Base-by-base conservation (phyloP, 768 basidiomycete species). In the Serpula lacrymans region DNA sequence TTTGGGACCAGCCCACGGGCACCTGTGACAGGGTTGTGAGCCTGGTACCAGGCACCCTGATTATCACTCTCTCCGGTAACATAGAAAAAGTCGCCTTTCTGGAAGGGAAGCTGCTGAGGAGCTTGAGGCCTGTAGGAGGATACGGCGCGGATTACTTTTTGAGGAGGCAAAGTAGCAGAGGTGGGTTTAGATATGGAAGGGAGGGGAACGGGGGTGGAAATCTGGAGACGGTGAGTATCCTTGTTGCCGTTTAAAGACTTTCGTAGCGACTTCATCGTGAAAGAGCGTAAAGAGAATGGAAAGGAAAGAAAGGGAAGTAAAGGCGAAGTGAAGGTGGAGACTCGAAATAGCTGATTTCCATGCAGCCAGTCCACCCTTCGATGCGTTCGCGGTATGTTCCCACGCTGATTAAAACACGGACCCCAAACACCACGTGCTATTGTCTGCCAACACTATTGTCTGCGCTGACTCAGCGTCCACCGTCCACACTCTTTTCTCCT, bases 51-150 rank as follows among this genome's bases (percentile, higher is more conserved):
- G 33, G 69, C 64, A 3, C 69, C 73, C 14, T 70, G 57, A 29
- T 65, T 53, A 35, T 79, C 74, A 13, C 76, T 65, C 53, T 96
- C 92, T 43, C 78, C 79, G 25, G 90, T 73, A 36, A 98, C 95
- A 64, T 98, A 88, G 72, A 97, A 98, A 68, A 98, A 96, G 68
- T 99, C 96, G 48, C 96, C 96, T 65, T 88, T 87, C 49, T 78
- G 71, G 62, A 97, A 98, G 22, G 88, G 78, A 30, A 99, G 80
- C 51, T 97, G 84, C 57, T 89, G 83, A 2, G 93, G 90, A 0
- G 80, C 75, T 43, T 75, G 71, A 3, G 89, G 78, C 34, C 74
- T 67, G 67, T 90, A 81, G 2, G 71, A 53, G 8, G 74, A 64
- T 48, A 86, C 68, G 3, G 95, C 94, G 43, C 88, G 86, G 51